Evolutionary conservation across 345 rosid species (phyloP).

Genomic region (Populus nigra): DNA sequence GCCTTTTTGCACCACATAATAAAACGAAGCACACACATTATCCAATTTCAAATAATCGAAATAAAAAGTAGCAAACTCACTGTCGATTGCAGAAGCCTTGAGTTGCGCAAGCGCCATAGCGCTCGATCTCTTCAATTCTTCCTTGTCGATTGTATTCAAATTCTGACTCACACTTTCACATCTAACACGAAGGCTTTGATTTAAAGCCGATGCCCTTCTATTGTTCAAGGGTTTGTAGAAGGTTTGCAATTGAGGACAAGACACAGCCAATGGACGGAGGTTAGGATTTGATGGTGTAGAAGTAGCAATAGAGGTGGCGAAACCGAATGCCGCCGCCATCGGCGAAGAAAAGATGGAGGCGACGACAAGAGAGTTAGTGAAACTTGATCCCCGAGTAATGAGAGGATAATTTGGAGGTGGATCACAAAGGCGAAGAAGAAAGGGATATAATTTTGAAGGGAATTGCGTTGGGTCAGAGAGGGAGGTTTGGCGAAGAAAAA

Average conservation of each 20-base stretch:
- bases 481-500: not conserved
- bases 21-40: not conserved
- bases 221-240: not conserved
- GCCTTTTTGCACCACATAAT: not conserved
- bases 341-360: not conserved
- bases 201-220: not conserved
- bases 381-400: not conserved
- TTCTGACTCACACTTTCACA: slow-evolving; percentile 4
- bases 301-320: not conserved
- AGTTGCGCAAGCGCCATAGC: slow-evolving; percentile 22
- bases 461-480: not conserved
- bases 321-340: not conserved
- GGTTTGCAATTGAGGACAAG: not conserved
- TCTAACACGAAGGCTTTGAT: not conserved
- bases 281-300: not conserved
- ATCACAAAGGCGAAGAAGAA: not conserved
- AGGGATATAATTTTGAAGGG: not conserved
- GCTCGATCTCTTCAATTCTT: slow-evolving; percentile 1
- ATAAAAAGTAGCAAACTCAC: slow-evolving; percentile 4
- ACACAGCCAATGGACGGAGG: not conserved
- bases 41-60: not conserved
- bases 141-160: slow-evolving; percentile 5
- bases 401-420: not conserved
- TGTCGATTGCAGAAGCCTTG: slow-evolving; percentile 19
- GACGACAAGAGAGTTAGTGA: not conserved